Percentiles rank a stretch among this genome's conserved stretches.
Conservation (phyloP, 768 basidiomycete genomes). For the Scleroderma citrinum region DNA sequence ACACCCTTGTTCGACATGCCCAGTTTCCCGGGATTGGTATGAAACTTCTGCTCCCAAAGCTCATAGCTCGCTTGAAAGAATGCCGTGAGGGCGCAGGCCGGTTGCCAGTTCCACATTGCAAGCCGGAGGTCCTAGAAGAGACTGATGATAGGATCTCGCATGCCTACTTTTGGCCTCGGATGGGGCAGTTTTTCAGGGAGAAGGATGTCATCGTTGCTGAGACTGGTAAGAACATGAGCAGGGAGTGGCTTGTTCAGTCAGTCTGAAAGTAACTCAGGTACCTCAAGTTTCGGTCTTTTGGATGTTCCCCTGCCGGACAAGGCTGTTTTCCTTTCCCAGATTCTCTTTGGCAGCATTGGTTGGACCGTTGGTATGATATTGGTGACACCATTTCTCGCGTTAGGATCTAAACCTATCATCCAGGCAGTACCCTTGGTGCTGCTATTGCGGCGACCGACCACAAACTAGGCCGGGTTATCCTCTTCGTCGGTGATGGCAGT, state of each 20-base stretch:
- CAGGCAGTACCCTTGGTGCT: slow-evolving; percentile 66
- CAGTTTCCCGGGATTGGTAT: slow-evolving; percentile 63
- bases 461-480: slow-evolving; percentile 58
- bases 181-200: slow-evolving; percentile 64
- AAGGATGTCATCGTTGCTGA: slow-evolving; percentile 81
- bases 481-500: slow-evolving; percentile 85
- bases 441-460: slow-evolving; percentile 72
- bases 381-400: neutral
- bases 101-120: slow-evolving; percentile 40
- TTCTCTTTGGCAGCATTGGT: slow-evolving; percentile 91
- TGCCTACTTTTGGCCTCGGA: slow-evolving; percentile 77
- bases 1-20: slow-evolving; percentile 61
- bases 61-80: slow-evolving; percentile 48
- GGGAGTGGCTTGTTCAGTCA: neutral
- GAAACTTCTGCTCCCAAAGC: slow-evolving; percentile 70
- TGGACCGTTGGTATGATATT: slow-evolving; percentile 65
- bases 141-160: slow-evolving; percentile 58
- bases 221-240: slow-evolving; percentile 48
- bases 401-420: neutral
- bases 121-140: slow-evolving; percentile 44
- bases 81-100: slow-evolving; percentile 35
- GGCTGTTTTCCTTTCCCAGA: slow-evolving; percentile 61
- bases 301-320: slow-evolving; percentile 75
- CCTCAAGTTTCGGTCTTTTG: slow-evolving; percentile 79
- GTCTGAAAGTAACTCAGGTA: slow-evolving; percentile 36